Evolutionary conservation across 441 rosid genomes (phyloP).

Genomic region (Manihot esculenta): DNA sequence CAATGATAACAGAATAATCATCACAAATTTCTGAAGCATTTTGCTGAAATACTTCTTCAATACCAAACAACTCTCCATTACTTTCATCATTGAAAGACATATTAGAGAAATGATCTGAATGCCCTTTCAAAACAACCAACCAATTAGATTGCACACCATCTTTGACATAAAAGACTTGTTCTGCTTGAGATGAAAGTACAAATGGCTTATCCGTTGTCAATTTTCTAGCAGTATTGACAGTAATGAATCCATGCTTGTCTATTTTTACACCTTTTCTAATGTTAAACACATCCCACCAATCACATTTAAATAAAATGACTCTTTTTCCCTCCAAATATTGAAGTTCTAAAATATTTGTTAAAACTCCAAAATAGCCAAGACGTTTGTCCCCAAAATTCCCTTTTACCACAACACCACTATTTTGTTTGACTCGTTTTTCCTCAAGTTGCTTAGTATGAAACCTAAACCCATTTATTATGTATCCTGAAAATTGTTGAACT

Average conservation of each 20-base stretch:
- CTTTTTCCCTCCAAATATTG: neutral
- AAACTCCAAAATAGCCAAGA: neutral
- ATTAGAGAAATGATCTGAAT: too few relatives aligned
- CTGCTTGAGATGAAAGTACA: neutral
- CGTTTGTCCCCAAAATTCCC: neutral
- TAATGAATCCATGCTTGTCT: neutral
- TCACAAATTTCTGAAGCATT: too few relatives aligned
- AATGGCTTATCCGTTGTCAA: too few relatives aligned
- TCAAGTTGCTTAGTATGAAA: too few relatives aligned
- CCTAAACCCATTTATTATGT: neutral
- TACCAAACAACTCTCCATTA: too few relatives aligned
- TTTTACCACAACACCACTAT: conserved; percentile 3
- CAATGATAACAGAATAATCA: too few relatives aligned
- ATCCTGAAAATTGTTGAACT: neutral
- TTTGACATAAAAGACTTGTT: neutral
- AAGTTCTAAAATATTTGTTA: neutral
- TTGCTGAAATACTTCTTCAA: too few relatives aligned
- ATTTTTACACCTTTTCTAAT: neutral
- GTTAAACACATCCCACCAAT: neutral
- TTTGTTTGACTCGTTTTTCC: neutral
- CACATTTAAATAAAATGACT: neutral
- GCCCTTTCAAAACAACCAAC: too few relatives aligned
- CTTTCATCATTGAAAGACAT: too few relatives aligned
- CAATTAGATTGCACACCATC: too few relatives aligned
- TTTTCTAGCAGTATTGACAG: too few relatives aligned